Conservation (phyloP, 2,329 filamentous ascomycete species). For the Canariomyces notabilis region DNA sequence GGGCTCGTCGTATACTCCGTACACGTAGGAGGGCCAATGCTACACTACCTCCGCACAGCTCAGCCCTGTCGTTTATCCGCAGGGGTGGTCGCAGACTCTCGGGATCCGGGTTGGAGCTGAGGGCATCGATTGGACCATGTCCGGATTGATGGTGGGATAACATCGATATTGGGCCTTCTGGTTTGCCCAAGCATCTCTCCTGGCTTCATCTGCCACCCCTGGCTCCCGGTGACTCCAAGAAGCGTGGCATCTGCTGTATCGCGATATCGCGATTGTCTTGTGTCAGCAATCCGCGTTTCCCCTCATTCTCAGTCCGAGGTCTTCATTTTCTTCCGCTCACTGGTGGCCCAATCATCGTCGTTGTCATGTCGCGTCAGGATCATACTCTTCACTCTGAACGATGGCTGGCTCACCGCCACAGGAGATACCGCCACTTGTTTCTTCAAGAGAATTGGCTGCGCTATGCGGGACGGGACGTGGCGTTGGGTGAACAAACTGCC, state of each 20-base stretch:
- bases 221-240: background rate
- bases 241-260: too few species aligned
- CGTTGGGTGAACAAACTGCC: background rate
- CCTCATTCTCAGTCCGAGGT: too few species aligned
- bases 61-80: background rate
- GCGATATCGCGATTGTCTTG: too few species aligned
- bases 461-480: background rate
- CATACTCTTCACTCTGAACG: background rate
- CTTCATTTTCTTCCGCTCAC: background rate
- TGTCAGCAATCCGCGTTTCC: too few species aligned
- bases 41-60: background rate
- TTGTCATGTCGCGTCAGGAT: background rate
- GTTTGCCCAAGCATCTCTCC: background rate
- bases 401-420: constrained; percentile 5
- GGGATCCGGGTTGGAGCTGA: constrained; percentile 1
- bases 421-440: constrained; percentile 1
- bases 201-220: background rate
- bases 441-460: background rate
- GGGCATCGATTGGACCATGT: constrained; percentile 2
- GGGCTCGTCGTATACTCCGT: too few species aligned
- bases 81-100: constrained; percentile 6
- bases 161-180: background rate
- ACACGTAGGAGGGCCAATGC: background rate
- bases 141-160: constrained; percentile 2
- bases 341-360: background rate